These are phyloP conservation scores for Geotrichum fermentans DNA, from an alignment of 1,139 yeast species.

Conservation along the genomic window DNA sequence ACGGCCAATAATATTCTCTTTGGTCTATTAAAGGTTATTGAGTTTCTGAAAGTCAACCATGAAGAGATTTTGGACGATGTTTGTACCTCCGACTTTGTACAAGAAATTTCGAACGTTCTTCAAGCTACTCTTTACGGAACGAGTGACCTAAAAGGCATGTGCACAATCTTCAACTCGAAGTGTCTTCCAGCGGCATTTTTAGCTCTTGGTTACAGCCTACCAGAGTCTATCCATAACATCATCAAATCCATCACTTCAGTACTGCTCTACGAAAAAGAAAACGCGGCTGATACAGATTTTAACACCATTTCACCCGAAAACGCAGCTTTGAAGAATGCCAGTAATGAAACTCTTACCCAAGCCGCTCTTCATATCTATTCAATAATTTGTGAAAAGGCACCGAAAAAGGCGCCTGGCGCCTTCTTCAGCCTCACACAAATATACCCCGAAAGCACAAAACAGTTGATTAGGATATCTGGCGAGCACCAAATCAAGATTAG, in stretches of 20 bases:
- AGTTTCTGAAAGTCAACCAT: background rate
- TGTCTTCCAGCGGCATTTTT: conserved; percentile 12
- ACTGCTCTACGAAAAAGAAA: conserved; percentile 2
- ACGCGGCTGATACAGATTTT: conserved; percentile 1
- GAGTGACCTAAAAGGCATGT: conserved; percentile 16
- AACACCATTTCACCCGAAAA: conserved; percentile 2
- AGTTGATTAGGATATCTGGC: conserved; percentile 10
- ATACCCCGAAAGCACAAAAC: conserved; percentile 9
- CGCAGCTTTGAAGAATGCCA: background rate
- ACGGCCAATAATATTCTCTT: conserved; percentile 7
- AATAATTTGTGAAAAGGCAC: conserved; percentile 5
- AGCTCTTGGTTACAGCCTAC: conserved; percentile 12
- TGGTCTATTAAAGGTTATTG: conserved; percentile 7
- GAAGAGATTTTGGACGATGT: background rate
- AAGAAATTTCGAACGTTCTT: conserved; percentile 10
- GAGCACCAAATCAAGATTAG: conserved; percentile 10
- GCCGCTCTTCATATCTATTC: conserved; percentile 11
- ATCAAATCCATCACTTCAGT: conserved; percentile 4
- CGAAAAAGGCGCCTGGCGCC: conserved; percentile 13
- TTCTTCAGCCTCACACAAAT: conserved; percentile 11
- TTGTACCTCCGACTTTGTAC: background rate
- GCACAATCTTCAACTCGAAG: conserved; percentile 16
- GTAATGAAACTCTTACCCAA: background rate
- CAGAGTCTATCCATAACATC: conserved; percentile 4
- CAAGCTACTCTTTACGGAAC: conserved; percentile 16